A percentile compares a stretch with the other conserved stretches of the same genome.
Conservation (phyloP, 495 filamentous ascomycete species). For the Penicillium arizonense region DNA sequence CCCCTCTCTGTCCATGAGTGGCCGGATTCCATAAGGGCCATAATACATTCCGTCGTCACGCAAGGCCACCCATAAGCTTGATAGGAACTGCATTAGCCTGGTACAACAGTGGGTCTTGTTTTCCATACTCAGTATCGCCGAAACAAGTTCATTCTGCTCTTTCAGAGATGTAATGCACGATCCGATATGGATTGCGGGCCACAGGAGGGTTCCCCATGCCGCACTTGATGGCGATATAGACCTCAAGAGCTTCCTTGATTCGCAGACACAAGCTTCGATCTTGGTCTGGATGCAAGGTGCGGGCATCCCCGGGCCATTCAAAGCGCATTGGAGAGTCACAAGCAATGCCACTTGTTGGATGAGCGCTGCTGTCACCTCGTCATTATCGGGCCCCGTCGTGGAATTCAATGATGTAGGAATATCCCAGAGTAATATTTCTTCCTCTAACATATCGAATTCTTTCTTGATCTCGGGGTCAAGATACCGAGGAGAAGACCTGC, state of each 20-base stretch:
- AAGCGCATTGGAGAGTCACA: not conserved
- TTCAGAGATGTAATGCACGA: not conserved
- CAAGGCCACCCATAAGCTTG: not conserved
- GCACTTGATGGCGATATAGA: not conserved
- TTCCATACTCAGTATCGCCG: too few species aligned
- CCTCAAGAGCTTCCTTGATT: not conserved
- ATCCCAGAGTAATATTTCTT: not conserved
- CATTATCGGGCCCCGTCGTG: not conserved
- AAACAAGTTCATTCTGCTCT: not conserved
- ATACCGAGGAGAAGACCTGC: not conserved
- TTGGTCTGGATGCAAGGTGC: not conserved
- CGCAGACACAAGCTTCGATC: not conserved
- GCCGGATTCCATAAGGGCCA: not conserved
- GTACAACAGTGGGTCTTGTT: not conserved
- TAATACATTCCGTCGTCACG: not conserved
- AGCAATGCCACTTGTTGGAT: not conserved
- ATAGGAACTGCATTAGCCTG: not conserved
- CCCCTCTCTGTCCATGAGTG: not conserved
- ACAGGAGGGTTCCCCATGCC: not conserved
- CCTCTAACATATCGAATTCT: not conserved
- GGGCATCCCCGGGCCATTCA: not conserved
- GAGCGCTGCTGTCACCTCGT: not conserved
- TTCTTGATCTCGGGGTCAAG: not conserved
- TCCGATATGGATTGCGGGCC: not conserved
- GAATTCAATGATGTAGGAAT: not conserved